Evolutionary conservation across 352 stramenopile genomes (phyloP).

Genomic region (Pythium utonaiense): DNA sequence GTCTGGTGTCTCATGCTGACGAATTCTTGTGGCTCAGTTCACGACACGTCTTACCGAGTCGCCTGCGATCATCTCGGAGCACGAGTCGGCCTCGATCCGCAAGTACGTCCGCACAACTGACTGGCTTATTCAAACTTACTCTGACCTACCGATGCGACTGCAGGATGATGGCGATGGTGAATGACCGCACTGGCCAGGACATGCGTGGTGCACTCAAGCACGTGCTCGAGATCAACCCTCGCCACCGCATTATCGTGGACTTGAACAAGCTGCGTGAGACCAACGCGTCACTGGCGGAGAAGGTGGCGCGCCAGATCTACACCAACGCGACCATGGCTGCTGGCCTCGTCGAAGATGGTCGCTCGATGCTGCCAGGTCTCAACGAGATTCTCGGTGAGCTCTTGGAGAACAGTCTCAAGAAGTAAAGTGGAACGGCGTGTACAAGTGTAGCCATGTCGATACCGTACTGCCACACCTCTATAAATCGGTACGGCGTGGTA

Average conservation of each 20-base stretch:
- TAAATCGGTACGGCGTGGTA: background rate
- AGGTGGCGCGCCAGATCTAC: conserved; percentile 91
- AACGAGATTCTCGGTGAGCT: conserved; percentile 94
- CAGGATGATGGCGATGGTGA: conserved; percentile 98
- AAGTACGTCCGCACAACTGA: conserved; percentile 45
- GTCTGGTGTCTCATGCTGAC: too few species aligned
- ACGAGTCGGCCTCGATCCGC: conserved; percentile 96
- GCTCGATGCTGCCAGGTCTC: conserved; percentile 95
- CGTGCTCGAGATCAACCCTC: conserved; percentile 98
- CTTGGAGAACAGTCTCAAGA: conserved; percentile 61
- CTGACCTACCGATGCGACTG: background rate
- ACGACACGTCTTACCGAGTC: conserved; percentile 92
- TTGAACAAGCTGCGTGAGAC: conserved; percentile 85
- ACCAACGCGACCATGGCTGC: conserved; percentile 98
- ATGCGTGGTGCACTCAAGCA: conserved; percentile 83
- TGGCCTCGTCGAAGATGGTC: conserved; percentile 96
- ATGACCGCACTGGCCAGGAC: conserved; percentile 67
- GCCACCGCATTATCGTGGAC: conserved; percentile 95
- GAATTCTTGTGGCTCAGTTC: too few species aligned
- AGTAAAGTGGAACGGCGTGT: conserved; percentile 1
- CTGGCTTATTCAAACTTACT: background rate
- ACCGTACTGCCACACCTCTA: background rate
- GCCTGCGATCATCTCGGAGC: conserved; percentile 98
- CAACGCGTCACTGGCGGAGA: conserved; percentile 83
- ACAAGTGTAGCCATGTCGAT: conserved; percentile 1